Conservation (phyloP, 23 red algal species). For the Gracilaria domingensis region DNA sequence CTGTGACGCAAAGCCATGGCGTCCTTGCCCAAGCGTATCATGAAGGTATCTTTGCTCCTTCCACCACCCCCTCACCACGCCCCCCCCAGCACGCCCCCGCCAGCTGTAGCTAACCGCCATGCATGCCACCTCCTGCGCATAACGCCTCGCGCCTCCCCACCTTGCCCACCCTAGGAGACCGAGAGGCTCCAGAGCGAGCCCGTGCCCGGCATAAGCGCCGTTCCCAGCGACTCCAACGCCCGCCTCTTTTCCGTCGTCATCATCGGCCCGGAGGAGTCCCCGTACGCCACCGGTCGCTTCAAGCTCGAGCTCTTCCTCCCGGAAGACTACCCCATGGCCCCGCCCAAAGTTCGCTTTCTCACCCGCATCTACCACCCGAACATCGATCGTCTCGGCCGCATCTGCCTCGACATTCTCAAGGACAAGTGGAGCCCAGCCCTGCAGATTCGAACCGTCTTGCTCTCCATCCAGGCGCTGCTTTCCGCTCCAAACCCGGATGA, state of each 20-base stretch:
- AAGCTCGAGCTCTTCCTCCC: conserved; percentile 97
- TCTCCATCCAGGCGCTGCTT: conserved; percentile 93
- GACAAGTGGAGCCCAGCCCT: conserved; percentile 97
- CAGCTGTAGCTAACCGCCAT: neutral
- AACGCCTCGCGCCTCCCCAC: neutral
- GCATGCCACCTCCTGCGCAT: neutral
- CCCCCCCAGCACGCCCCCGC: no score
- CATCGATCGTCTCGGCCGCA: conserved; percentile 94
- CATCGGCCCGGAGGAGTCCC: conserved; percentile 89
- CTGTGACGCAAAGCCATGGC: neutral
- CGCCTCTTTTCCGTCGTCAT: conserved; percentile 96
- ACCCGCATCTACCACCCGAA: conserved; percentile 99
- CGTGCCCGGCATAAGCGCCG: conserved; percentile 91
- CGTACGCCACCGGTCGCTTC: conserved; percentile 89
- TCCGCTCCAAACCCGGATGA: conserved; percentile 95
- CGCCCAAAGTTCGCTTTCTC: conserved; percentile 95
- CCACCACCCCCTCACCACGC: no score
- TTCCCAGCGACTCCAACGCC: conserved; percentile 93
- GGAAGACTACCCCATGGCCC: conserved; percentile 95
- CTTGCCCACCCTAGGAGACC: conserved; percentile 66
- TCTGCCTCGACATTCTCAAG: conserved; percentile 99
- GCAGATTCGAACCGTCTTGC: conserved; percentile 94
- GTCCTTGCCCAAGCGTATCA: conserved; percentile 63
- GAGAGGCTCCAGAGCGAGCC: conserved; percentile 81
- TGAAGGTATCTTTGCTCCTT: conserved; percentile 48